Percentiles rank a stretch among this genome's conserved stretches.
Conservation (phyloP, 352 stramenopile genomes). For the Phytophthora ramorum region DNA sequence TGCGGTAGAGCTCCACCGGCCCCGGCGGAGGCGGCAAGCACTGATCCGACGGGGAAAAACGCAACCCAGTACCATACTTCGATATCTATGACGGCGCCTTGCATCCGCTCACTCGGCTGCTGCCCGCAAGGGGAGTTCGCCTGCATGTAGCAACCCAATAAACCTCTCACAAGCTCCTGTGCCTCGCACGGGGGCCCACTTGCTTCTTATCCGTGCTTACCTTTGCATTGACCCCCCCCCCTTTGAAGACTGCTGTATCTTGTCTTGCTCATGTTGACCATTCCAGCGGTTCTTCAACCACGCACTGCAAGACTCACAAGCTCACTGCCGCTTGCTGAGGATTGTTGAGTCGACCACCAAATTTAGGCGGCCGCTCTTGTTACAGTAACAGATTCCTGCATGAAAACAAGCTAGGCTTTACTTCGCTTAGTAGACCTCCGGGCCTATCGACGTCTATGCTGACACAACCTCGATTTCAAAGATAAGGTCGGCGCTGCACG, state of each 20-base stretch:
- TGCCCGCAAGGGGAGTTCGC: background rate
- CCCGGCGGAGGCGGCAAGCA: background rate
- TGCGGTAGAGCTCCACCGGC: slow-evolving; percentile 38
- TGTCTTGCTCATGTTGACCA: background rate
- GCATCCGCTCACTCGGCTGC: slow-evolving; percentile 5
- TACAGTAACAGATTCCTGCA: too few relatives aligned
- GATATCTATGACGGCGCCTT: slow-evolving; percentile 35
- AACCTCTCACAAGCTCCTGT: slow-evolving; percentile 21
- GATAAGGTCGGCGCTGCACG: slow-evolving; percentile 92
- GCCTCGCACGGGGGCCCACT: slow-evolving; percentile 21
- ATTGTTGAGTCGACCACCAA: slow-evolving; percentile 3
- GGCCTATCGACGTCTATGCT: slow-evolving; percentile 28
- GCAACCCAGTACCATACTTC: slow-evolving; percentile 31
- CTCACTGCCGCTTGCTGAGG: too few relatives aligned
- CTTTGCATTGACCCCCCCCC: background rate
- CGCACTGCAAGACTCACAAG: too few relatives aligned
- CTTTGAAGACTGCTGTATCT: too few relatives aligned
- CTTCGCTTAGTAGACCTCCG: background rate
- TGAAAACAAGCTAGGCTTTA: too few relatives aligned
- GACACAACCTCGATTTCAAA: slow-evolving; percentile 95
- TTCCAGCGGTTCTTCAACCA: too few relatives aligned
- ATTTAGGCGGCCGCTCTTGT: background rate
- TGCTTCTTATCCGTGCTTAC: slow-evolving; percentile 9
- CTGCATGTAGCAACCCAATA: slow-evolving; percentile 30
- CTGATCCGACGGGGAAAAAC: background rate